Base-by-base conservation (phyloP, 2,329 filamentous ascomycete genomes). In the Celoporthe dispersa region DNA sequence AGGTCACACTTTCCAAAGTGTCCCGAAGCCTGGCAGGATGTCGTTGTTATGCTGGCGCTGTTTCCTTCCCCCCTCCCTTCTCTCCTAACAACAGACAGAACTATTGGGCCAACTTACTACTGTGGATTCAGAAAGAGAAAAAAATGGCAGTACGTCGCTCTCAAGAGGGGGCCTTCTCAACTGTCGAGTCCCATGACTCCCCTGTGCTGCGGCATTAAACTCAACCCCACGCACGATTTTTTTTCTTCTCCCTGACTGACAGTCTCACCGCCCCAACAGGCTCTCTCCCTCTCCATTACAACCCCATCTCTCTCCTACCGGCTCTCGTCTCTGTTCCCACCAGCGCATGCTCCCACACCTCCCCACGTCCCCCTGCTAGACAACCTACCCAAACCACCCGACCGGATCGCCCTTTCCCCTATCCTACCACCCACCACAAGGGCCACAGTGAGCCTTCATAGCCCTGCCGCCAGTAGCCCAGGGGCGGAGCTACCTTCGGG, bases 341-440 rank as follows among this genome's bases (percentile, higher is more conserved):
- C 25, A 16, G 28, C 9, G 37, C 35, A 12, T 5, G 16, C 33
- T 53, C 28, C 31, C 44, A 55, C 44, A 53, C 63, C 28, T 51
- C 28, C 19, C 31, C 12, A 22, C 19, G 9, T 6, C 33, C 48
- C n/a, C 41, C 31, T 65, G 44, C 35, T 33, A 53, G 44, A 16
- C 63, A 31, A n/a, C 2, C 44, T 31, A 55, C 63, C 63, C 48
- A 48, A 33, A 16, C 63, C 53, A 59, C 53, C 59, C 35, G 53
- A 37, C 35, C 64, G 33, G 64, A 28, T 59, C 64, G 22, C 64
- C 19, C n/a, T 25, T 59, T 12, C 16, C 33, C 53, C 35, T 44
- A 41, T 41, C 35, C 25, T 39, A 28, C 41, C 14, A 25, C 48
- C 35, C 51, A n/a, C 48, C n/a, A 22, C 28, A 51, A 12, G 35